Base-by-base conservation (phyloP, 2,329 filamentous ascomycete genomes). In the Madurella mycetomatis region DNA sequence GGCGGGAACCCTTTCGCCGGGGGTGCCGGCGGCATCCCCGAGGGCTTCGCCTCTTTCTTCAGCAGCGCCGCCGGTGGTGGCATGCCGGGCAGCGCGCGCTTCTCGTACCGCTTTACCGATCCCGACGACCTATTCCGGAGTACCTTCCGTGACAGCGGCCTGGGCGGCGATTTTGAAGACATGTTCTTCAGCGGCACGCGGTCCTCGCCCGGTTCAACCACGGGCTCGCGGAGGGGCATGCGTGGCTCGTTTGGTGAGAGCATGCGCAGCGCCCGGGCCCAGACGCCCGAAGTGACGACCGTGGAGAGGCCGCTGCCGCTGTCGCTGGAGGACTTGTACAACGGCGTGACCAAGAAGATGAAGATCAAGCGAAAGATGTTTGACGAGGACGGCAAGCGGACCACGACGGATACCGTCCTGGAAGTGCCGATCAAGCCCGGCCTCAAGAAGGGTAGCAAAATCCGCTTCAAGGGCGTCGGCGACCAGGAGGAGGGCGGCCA, bases 301-400 rank as follows among this genome's bases (percentile, higher is more conserved):
- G 86, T 97, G 11, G 92, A 97, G 73, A 87, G 89, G 66, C 84
- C 88, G 44, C 72, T 99, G 58, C 83, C 86, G 2, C 76, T 99
- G 18, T 84, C 87, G 2, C 75, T 99, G 34, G 94, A 99, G 71
- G 94, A 99, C 66, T 74, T 97, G 58, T 97, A 84, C 75, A 85
- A 81, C 25, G 94, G 94, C 41, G 84, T 85, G 37, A 90, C 87
- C 47, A 99, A 99, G 82, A 96, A 95, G 80, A 90, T 99, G 81
- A 95, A 94, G 76, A 95, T 97, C 61, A 96, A 96, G 78, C 84
- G 92, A 66, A 97, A 97, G 83, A 91, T 87, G 16, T 97, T 90
- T 69, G 94, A 99, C 70, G 78, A 85, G 17, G 85, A 80, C 0
- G 90, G 90, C 54, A 96, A 95, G 76, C 85, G 91, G 64, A 89